Evolutionary conservation across 495 filamentous ascomycete genomes (phyloP), one percentile per base, ranked within the genome.

Genomic region (Daldinia caldariorum): DNA sequence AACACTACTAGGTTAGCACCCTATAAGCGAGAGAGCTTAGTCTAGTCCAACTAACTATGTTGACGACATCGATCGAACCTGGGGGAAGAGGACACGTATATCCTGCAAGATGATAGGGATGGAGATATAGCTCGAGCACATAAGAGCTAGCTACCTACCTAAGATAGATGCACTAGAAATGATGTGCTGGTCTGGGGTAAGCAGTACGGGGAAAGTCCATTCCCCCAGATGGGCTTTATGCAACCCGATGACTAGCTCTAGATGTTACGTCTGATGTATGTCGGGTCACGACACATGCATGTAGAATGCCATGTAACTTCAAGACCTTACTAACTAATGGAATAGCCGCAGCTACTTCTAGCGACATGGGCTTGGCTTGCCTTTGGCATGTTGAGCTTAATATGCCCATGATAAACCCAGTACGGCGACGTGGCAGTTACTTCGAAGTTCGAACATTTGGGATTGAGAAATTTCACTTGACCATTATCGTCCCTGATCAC

Each of bases 11-110:
- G 26, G 26, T 26, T 26, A 1, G 53, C 14, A 13, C 55, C n/a
- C n/a, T 4, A 59, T 35, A 3, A 45, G 54, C 45, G 34, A 59
- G 43, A 22, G 43, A 35, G 6, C 14, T 6, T 66, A 1, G 41
- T 53, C 26, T 59, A 45, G 55, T 32, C 56, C n/a, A 39, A 14
- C 41, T 58, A 39, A 9, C 41, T 58, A 65, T n/a, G 62, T 43
- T 1, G 41, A 51, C 53, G 61, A 64, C 31, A 58, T 50, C 14
- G 38, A 26, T 31, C 61, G 61, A 0, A 47, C 49, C 18, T 64
- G 51, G 16, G 5, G 50, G 50, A 8, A 29, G 50, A 22, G 12
- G 26, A 32, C 50, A 32, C 26, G 22, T 53, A n/a, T 18, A 7
- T 32, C 13, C 5, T 20, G 50, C 13, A 16, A 47, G 43, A 47